Conservation (phyloP, 495 filamentous ascomycete genomes). For the Parathielavia appendiculata region DNA sequence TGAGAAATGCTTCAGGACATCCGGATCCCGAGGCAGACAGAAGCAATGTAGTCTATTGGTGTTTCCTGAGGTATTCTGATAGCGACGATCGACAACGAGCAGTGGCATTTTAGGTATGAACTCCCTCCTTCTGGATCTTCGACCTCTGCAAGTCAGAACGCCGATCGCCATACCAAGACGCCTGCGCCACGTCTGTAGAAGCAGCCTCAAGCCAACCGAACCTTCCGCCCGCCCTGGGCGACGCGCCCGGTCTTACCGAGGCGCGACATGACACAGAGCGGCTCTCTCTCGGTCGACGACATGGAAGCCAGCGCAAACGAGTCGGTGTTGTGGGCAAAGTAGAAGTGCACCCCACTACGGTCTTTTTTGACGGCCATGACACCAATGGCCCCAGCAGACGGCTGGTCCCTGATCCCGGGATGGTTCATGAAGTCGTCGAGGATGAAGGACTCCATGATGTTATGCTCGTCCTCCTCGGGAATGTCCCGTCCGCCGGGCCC, state of each 20-base stretch:
- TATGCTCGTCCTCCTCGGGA: conserved; percentile 62
- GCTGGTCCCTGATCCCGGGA: conserved; percentile 66
- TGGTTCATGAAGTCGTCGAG: conserved; percentile 76
- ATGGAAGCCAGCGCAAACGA: conserved; percentile 89
- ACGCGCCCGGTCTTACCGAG: conserved; percentile 35
- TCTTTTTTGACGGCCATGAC: conserved; percentile 80
- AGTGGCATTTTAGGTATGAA: not conserved
- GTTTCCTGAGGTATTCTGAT: not conserved
- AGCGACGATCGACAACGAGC: not conserved
- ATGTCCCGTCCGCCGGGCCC: conserved; percentile 52
- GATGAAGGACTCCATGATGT: conserved; percentile 66
- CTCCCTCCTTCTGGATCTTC: not conserved
- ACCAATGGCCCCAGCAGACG: conserved; percentile 72
- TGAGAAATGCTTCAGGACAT: too few relatives aligned
- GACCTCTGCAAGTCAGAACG: too few relatives aligned
- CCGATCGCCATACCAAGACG: not conserved
- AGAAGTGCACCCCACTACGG: conserved; percentile 62
- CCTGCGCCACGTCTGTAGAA: not conserved
- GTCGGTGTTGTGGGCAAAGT: conserved; percentile 90
- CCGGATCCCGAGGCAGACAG: not conserved
- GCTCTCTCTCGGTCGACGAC: conserved; percentile 64
- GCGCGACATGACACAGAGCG: conserved; percentile 81
- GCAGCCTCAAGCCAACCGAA: conserved; percentile 28
- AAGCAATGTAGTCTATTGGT: conserved; percentile 4
- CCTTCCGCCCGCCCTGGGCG: conserved; percentile 48